Conservation (phyloP, 768 basidiomycete genomes). For the Kwoniella europaea region DNA sequence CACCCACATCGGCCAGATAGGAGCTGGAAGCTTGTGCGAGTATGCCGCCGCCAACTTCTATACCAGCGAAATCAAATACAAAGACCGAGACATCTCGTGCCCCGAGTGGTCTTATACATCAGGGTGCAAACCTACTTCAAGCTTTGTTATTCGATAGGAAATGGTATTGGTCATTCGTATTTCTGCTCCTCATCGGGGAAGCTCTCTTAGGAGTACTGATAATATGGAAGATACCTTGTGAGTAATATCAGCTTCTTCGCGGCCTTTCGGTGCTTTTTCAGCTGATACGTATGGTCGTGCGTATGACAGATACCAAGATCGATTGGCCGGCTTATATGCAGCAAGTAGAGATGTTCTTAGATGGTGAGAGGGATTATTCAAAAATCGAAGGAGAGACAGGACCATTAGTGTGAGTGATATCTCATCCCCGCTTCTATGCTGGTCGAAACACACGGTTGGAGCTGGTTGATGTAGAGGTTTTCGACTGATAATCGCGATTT, state of each 20-base stretch:
- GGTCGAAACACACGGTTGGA: no score
- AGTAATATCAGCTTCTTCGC: conserved; percentile 52
- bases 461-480: neutral
- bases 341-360: conserved; percentile 76
- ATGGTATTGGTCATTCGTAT: conserved; percentile 73
- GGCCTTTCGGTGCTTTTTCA: neutral
- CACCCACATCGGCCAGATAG: no score
- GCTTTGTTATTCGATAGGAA: conserved; percentile 39
- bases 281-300: conserved; percentile 20
- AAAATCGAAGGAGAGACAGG: conserved; percentile 87
- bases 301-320: conserved; percentile 85
- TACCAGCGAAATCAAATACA: no score
- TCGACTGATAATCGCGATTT: neutral
- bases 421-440: conserved; percentile 1
- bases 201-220: conserved; percentile 77
- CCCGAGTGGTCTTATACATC: no score
- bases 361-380: conserved; percentile 82
- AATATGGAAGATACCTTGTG: conserved; percentile 81
- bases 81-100: no score
- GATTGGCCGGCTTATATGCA: conserved; percentile 97
- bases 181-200: conserved; percentile 74
- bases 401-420: conserved; percentile 73
- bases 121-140: conserved; percentile 6
- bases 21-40: no score
- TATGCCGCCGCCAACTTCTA: no score